Evolutionary conservation across 495 filamentous ascomycete species (phyloP).

Genomic region (Cladorrhinum samala): DNA sequence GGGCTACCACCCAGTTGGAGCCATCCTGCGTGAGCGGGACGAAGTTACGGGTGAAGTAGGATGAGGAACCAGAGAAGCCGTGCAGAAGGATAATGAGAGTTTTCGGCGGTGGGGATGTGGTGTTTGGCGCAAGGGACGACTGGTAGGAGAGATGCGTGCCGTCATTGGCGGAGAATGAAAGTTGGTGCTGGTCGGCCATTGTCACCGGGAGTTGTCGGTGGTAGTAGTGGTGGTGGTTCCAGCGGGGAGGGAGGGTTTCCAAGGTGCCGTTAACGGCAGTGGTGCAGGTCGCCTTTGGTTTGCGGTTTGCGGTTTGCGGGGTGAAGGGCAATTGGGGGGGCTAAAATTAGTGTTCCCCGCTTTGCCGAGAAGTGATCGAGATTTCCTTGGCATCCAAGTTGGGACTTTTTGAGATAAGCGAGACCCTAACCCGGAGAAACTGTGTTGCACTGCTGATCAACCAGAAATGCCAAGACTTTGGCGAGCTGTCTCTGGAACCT

Average conservation of each 20-base stretch:
- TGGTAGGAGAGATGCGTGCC: conserved; percentile 26
- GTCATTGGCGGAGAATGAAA: conserved; percentile 26
- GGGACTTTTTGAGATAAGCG: neutral
- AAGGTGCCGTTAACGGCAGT: too few relatives aligned
- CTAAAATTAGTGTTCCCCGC: too few relatives aligned
- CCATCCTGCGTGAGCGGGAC: conserved; percentile 8
- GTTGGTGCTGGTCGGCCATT: conserved; percentile 10
- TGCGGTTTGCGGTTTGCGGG: too few relatives aligned
- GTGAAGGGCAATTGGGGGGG: too few relatives aligned
- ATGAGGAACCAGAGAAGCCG: conserved; percentile 41
- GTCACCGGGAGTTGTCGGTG: neutral
- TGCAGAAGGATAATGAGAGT: conserved; percentile 34
- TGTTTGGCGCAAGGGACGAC: conserved; percentile 18
- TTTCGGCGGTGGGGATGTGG: neutral
- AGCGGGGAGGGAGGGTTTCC: too few relatives aligned
- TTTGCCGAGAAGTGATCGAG: too few relatives aligned
- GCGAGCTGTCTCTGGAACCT: neutral
- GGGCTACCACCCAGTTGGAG: conserved; percentile 32
- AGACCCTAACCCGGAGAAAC: neutral
- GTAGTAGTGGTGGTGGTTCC: neutral
- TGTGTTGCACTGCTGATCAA: too few relatives aligned
- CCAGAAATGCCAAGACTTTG: neutral
- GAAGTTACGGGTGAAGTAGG: conserved; percentile 38
- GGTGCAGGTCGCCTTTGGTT: too few relatives aligned
- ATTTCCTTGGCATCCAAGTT: too few relatives aligned